Evolutionary conservation across 2,329 filamentous ascomycete genomes (phyloP).

Genomic region (Gnomoniopsis smithogilvyi): DNA sequence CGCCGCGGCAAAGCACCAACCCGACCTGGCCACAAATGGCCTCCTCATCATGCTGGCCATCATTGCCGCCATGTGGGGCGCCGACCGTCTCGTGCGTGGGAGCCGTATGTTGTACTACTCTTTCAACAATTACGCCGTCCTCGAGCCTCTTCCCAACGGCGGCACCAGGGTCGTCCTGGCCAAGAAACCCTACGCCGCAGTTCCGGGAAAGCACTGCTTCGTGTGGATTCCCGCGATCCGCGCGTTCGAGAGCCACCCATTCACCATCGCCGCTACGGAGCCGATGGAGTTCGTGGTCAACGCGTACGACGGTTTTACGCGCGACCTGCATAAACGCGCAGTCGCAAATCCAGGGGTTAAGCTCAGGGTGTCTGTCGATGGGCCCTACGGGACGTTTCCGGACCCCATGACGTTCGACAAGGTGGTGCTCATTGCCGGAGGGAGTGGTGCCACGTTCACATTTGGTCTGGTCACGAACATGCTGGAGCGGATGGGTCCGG

Average conservation of each 20-base stretch:
- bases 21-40: constrained; percentile 35
- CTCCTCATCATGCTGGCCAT: constrained; percentile 40
- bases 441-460: constrained; percentile 59
- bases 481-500: constrained; percentile 37
- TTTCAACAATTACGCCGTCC: constrained; percentile 47
- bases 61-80: constrained; percentile 44
- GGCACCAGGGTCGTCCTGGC: constrained; percentile 53
- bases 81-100: constrained; percentile 48
- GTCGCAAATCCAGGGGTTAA: constrained; percentile 43
- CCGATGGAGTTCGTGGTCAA: constrained; percentile 58
- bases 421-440: constrained; percentile 57
- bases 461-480: constrained; percentile 47
- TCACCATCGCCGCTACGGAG: constrained; percentile 53
- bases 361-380: constrained; percentile 53
- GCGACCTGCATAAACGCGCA: constrained; percentile 51
- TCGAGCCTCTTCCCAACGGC: constrained; percentile 52
- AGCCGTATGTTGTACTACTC: constrained; percentile 40
- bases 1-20: constrained; percentile 49
- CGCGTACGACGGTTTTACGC: constrained; percentile 57
- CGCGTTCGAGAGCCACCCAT: constrained; percentile 58
- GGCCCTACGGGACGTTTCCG: constrained; percentile 56
- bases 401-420: constrained; percentile 51
- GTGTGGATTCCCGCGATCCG: constrained; percentile 61
- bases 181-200: constrained; percentile 43
- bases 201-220: constrained; percentile 60